Evolutionary conservation across 768 basidiomycete species (phyloP), one percentile per base, ranked within the genome.

Genomic region (Collybia sordida): DNA sequence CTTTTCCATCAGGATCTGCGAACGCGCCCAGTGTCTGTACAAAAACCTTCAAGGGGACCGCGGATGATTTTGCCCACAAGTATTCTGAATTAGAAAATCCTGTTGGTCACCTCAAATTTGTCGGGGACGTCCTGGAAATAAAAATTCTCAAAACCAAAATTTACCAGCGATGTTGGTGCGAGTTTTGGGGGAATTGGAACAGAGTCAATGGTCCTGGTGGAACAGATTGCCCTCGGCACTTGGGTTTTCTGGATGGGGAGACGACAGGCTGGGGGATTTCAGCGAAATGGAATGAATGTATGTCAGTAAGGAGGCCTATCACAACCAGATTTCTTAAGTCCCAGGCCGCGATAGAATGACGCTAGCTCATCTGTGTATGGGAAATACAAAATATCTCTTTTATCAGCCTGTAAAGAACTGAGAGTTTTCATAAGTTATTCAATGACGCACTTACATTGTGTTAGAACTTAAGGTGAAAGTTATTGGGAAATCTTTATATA

Each of bases 91-190:
- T 34, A 34, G 53, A 54, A 24, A 42, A 50, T 23, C 45, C 44
- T 17, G 44, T 54, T 19, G 53, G 53, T 1, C 50, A 50, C 19
- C 47, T 34, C 1, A 39, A 50, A 2, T 54, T 54, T 19, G 42
- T 45, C 7, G 31, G 14, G 1, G 14, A 34, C n/a, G 48, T 54
- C 4, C n/a, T 17, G 23, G n/a, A 41, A 4, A 21, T 24, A 1
- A 41, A 39, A 3, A 41, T 18, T 24, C 31, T 27, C 19, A 35
- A 46, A 15, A 22, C 23, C 4, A 19, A 28, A 14, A 40, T 50
- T 5, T 49, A 47, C 27, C 37, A 9, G 12, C 27, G 42, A 8
- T 53, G 52, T 45, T 40, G 52, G 27, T n/a, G 24, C n/a, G 27
- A 11, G 6, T 53, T 53, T 28, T 21, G 36, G 36, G 24, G 7